phyloP scores from a whole-genome alignment of 345 rosid genomes.

The Camelina hispida region DNA sequence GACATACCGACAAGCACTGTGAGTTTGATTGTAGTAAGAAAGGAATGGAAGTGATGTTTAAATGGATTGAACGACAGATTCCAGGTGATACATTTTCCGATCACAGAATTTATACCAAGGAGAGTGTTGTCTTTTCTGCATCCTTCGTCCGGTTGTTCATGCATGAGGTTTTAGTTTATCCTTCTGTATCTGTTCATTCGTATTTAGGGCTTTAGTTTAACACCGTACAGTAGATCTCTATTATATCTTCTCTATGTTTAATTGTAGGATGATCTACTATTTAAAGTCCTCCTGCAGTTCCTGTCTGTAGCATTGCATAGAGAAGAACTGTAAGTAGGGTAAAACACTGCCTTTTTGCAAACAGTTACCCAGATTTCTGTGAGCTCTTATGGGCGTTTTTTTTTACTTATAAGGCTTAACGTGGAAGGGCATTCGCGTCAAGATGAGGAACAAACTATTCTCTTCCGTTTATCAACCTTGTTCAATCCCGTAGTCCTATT shows the following conservation, averaged over 20 bases:
- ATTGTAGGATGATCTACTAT: constrained; percentile 81
- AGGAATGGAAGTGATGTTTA: constrained; percentile 57
- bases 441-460: constrained; percentile 46
- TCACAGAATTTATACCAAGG: constrained; percentile 48
- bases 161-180: constrained; percentile 67
- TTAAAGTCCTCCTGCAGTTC: constrained; percentile 76
- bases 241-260: constrained; percentile 16
- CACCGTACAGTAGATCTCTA: constrained; percentile 14
- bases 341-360: constrained; percentile 28
- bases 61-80: constrained; percentile 67
- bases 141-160: constrained; percentile 73
- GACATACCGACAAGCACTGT: constrained; percentile 48
- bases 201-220: constrained; percentile 5
- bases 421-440: constrained; percentile 44
- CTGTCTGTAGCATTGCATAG: constrained; percentile 50
- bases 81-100: constrained; percentile 40
- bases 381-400: constrained; percentile 16
- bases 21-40: constrained; percentile 48
- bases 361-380: background rate
- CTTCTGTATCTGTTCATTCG: constrained; percentile 1
- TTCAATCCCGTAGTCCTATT: constrained; percentile 74
- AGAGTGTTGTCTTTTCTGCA: constrained; percentile 52
- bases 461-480: constrained; percentile 51
- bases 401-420: constrained; percentile 48
- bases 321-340: constrained; percentile 56